Evolutionary conservation across 805 yeast species (phyloP), one percentile per base, ranked within the genome.

Genomic region (Cyberlindnera misumaiensis): DNA sequence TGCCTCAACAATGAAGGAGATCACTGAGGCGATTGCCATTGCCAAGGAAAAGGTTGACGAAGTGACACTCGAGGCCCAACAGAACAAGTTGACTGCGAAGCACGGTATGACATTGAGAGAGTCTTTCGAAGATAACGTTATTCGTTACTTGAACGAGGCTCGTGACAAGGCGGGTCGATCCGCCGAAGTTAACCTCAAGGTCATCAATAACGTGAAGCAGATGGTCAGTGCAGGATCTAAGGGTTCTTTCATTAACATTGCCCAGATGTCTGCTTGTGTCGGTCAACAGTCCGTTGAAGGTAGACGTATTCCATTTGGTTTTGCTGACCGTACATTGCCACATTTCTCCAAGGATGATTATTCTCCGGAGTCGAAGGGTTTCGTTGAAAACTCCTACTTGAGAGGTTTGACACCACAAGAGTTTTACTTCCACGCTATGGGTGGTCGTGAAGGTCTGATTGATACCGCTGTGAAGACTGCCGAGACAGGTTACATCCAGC

Each of bases 271-370:
- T 30, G 98, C 98, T 10, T 93, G 98, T 83, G 98, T 93, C 22
- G 98, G 98, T 55, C 99, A 93, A 65, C 99, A 93, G 62, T 93
- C 95, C 66, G 98, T 93, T 33, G 98, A 93, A 69, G 99, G 99
- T 77, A 93, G 86, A 64, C 95, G 99, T 75, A 90, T 93, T 68
- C 94, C 96, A 17, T 93, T 85, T 53, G 99, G 99, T 32, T 93
- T 93, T 59, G 80, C 87, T 29, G 97, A 93, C 62, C 83, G 99
- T 67, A 81, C 97, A 2, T 70, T 93, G 56, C 99, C 99, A 11
- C 99, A 93, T 64, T 93, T 93, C 62, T 88, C 97, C 8, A 93
- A 93, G 63, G 98, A 93, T 67, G 98, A 93, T 62, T 93, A 93
- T 62, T 86, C 96, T 36, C 97, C 98, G 16, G 98, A 93, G 64